Percentiles rank a stretch among this genome's conserved stretches.
Evolutionary conservation across 371 early-diverging fungal species (phyloP).

Genomic region (Nematocida parisii): DNA sequence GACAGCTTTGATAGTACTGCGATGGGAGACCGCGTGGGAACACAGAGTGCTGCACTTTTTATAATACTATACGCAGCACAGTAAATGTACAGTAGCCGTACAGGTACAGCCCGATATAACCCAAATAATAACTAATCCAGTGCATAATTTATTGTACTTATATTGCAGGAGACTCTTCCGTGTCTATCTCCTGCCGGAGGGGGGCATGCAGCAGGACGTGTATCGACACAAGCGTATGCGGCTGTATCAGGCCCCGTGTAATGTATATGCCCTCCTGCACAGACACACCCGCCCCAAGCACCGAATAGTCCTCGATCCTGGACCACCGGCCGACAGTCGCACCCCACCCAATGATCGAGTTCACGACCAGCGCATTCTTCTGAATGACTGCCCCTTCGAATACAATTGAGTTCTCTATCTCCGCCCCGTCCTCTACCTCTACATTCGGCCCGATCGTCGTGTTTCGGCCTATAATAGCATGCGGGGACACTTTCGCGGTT

Average conservation of each 20-base stretch:
- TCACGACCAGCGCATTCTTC: slow-evolving; percentile 81
- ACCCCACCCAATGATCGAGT: slow-evolving; percentile 90
- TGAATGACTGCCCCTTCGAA: slow-evolving; percentile 80
- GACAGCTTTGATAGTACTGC: slow-evolving; percentile 29
- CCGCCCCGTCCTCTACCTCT: slow-evolving; percentile 71
- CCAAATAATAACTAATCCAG: not conserved
- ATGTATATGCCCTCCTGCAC: slow-evolving; percentile 52
- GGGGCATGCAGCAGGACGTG: slow-evolving; percentile 3
- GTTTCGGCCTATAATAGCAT: slow-evolving; percentile 86
- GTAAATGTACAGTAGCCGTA: not conserved
- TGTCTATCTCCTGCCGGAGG: not conserved
- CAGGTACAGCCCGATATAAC: not conserved
- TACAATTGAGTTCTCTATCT: slow-evolving; percentile 80
- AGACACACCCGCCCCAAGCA: slow-evolving; percentile 52
- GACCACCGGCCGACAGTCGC: slow-evolving; percentile 69
- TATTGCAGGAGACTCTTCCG: not conserved
- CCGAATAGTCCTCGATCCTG: slow-evolving; percentile 43
- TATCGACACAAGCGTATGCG: slow-evolving; percentile 42
- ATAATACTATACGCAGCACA: not conserved
- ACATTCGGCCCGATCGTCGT: slow-evolving; percentile 83
- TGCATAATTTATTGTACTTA: not conserved
- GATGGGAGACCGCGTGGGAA: slow-evolving; percentile 29
- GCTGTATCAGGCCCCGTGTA: slow-evolving; percentile 16
- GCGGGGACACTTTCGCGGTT: slow-evolving; percentile 81
- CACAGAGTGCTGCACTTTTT: slow-evolving; percentile 29